These are phyloP conservation scores for Nicotiana otophora DNA, from an alignment of 257 asterid species.

Conservation along the genomic window DNA sequence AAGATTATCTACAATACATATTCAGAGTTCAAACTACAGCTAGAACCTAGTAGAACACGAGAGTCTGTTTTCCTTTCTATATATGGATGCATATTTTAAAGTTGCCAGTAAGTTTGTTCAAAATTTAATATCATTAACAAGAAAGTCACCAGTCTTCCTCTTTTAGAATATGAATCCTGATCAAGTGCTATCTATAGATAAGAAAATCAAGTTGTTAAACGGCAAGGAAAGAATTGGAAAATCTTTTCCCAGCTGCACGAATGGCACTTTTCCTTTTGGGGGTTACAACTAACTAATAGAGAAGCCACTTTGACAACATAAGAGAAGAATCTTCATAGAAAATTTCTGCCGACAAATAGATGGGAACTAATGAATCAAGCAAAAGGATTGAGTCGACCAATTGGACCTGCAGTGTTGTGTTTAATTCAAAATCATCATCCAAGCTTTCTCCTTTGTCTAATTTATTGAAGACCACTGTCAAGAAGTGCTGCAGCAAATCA, in stretches of 20 bases:
- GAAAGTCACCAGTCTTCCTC: no score
- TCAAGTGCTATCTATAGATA: no score
- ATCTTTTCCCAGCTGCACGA: neutral
- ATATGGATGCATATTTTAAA: no score
- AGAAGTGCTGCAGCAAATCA: conserved; percentile 91
- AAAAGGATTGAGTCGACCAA: conserved; percentile 15
- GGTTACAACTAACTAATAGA: neutral
- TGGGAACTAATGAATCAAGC: neutral
- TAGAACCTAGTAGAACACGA: no score
- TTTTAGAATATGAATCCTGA: no score
- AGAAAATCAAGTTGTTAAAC: no score
- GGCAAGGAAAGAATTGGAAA: neutral
- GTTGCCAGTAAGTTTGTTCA: no score
- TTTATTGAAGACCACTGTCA: conserved; percentile 73
- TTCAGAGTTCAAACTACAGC: no score
- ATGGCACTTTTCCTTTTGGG: neutral
- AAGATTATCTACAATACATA: no score
- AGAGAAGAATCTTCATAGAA: neutral
- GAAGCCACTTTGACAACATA: neutral
- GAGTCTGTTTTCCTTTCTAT: no score
- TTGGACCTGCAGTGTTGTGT: conserved; percentile 80
- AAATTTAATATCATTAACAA: no score
- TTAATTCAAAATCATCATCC: conserved; percentile 95
- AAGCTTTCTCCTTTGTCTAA: conserved; percentile 84
- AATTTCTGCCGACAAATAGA: neutral